Conservation (phyloP, 768 basidiomycete genomes). For the Suillus paluster region DNA sequence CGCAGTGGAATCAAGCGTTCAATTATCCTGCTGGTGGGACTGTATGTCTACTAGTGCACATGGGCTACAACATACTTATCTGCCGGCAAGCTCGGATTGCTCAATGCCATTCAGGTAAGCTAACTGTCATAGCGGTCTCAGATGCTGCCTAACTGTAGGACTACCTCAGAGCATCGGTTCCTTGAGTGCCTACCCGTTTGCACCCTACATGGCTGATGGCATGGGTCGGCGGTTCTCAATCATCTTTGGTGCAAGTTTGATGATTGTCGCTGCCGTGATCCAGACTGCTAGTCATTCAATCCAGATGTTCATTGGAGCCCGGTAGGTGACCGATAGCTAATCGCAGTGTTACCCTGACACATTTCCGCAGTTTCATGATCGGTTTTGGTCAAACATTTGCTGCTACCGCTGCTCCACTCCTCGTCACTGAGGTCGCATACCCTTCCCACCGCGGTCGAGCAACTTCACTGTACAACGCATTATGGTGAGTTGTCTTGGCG, state of each 20-base stretch:
- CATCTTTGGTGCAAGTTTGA: slow-evolving; percentile 43
- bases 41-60: slow-evolving; percentile 18
- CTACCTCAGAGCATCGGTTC: slow-evolving; percentile 42
- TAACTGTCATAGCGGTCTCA: slow-evolving; percentile 13
- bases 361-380: slow-evolving; percentile 36
- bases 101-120: slow-evolving; percentile 42
- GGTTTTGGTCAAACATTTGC: slow-evolving; percentile 51
- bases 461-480: slow-evolving; percentile 49
- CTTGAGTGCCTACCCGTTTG: slow-evolving; percentile 42
- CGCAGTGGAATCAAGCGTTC: slow-evolving; percentile 42
- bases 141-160: background rate
- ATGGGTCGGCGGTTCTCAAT: slow-evolving; percentile 45
- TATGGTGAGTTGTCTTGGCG: slow-evolving; percentile 39
- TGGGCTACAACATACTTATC: background rate
- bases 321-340: slow-evolving; percentile 26
- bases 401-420: slow-evolving; percentile 48
- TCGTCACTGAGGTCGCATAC: slow-evolving; percentile 56
- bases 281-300: slow-evolving; percentile 45
- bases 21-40: slow-evolving; percentile 34
- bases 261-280: slow-evolving; percentile 44
- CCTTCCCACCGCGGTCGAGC: slow-evolving; percentile 51
- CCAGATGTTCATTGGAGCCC: slow-evolving; percentile 48
- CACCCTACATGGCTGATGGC: slow-evolving; percentile 46
- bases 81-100: slow-evolving; percentile 35
- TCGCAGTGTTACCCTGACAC: background rate